Base-by-base conservation (phyloP, 257 asterid species). In the Paulownia fortunei region DNA sequence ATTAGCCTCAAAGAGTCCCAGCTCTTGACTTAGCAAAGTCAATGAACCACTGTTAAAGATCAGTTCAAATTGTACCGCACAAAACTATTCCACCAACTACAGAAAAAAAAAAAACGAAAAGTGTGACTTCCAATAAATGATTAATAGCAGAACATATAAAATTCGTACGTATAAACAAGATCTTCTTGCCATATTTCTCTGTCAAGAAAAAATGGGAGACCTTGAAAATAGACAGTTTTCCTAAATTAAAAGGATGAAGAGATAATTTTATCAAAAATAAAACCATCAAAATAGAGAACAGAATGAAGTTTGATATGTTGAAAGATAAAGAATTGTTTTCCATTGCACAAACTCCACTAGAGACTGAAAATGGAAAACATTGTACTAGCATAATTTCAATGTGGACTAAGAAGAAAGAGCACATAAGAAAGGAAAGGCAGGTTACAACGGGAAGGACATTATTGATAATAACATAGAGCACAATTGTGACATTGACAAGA, bases 201-300 rank as follows among this genome's bases (percentile, higher is more conserved):
- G 8, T 10, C 9, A n/a, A 49, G 42, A 42, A 68, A 51, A 64
- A 36, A 67, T 21, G 32, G 42, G 74, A 39, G 74, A 51, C 2
- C 71, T 46, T 2, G 8, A 62, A 72, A 72, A 39, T 60, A 15
- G 55, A 36, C 42, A 2, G 46, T 42, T 62, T 51, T 49, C 27
- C 58, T 26, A 23, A 65, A 44, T 23, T 73, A 44, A 32, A 52
- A 62, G 16, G 47, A 42, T 21, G 56, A 8, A 26, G 24, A 42
- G 63, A 71, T 21, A 51, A 63, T 18, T 63, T 12, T 69, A 63
- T 13, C 59, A 59, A 76, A 56, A 11, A 13, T 76, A 54, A 62
- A 72, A 41, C 63, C 67, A 79, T 41, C 52, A 64, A 63, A 46
- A 39, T 3, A 27, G 41, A 62, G 32, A 79, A 70, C 39, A 52